Evolutionary conservation across 139 green algal genomes (phyloP).

Genomic region (Micractinium conductrix): DNA sequence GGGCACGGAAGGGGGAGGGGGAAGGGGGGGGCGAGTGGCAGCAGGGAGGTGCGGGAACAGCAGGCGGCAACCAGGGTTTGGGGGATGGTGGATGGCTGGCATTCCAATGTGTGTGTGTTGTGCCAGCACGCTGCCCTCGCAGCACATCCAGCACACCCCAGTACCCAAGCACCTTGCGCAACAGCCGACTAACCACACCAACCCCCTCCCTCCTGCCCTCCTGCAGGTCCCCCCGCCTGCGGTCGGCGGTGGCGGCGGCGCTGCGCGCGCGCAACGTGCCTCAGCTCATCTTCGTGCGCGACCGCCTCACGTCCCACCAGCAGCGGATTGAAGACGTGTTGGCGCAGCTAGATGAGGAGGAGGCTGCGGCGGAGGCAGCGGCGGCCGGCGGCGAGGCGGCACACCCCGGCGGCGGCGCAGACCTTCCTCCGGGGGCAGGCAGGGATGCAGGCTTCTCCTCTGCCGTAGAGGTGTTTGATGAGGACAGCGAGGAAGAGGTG

Average conservation of each 20-base stretch:
- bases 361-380: too few relatives aligned
- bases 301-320: slow-evolving; percentile 37
- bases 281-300: slow-evolving; percentile 50
- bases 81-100: background rate
- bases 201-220: too few relatives aligned
- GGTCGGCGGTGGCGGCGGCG: slow-evolving; percentile 18
- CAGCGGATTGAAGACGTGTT: slow-evolving; percentile 42
- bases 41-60: background rate
- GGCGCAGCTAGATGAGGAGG: slow-evolving; percentile 11
- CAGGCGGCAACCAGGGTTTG: background rate
- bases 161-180: background rate
- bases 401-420: too few relatives aligned
- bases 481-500: too few relatives aligned
- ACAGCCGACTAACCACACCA: background rate
- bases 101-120: too few relatives aligned
- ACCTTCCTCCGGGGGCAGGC: too few relatives aligned
- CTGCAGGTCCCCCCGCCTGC: slow-evolving; percentile 36
- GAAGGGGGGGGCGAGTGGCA: background rate
- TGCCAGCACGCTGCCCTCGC: too few relatives aligned
- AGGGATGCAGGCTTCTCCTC: too few relatives aligned
- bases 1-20: too few relatives aligned
- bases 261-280: slow-evolving; percentile 44
- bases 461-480: too few relatives aligned
- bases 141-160: background rate
- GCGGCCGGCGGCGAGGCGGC: too few relatives aligned